Conservation (phyloP, 2,329 filamentous ascomycete species). For the Talaromyces islandicus region DNA sequence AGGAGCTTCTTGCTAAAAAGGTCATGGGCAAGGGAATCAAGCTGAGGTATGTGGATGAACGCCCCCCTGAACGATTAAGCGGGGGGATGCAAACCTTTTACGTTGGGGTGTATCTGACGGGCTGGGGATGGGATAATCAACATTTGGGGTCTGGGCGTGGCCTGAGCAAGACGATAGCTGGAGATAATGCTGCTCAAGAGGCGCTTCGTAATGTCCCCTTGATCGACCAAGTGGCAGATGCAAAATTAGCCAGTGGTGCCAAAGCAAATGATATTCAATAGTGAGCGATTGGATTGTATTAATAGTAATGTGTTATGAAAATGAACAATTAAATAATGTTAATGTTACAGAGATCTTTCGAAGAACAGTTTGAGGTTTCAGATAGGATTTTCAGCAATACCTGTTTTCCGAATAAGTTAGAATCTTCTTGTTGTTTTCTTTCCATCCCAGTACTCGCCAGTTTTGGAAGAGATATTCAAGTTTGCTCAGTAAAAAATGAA, state of each 20-base stretch:
- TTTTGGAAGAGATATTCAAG: no score
- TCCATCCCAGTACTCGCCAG: no score
- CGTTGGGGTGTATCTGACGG: constrained; percentile 43
- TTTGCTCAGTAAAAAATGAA: no score
- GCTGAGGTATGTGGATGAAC: constrained; percentile 53
- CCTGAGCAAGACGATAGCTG: constrained; percentile 38
- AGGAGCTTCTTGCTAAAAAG: constrained; percentile 47
- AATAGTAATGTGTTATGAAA: neutral
- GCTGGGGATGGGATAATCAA: constrained; percentile 40
- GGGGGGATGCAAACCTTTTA: constrained; percentile 37
- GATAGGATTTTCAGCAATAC: no score
- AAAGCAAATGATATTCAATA: neutral
- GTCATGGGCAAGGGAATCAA: constrained; percentile 54
- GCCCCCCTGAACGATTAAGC: constrained; percentile 23
- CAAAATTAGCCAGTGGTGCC: constrained; percentile 22
- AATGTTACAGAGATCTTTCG: neutral
- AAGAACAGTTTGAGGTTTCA: no score
- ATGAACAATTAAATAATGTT: neutral
- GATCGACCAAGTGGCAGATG: constrained; percentile 32
- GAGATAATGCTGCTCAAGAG: constrained; percentile 38
- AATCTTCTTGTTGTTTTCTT: no score
- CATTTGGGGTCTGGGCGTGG: constrained; percentile 42
- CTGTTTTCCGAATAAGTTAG: no score
- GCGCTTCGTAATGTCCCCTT: constrained; percentile 34
- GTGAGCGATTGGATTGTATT: neutral